These are phyloP conservation scores for Pinus taeda DNA, from an alignment of 75 land plant genomes.

Conservation along the genomic window DNA sequence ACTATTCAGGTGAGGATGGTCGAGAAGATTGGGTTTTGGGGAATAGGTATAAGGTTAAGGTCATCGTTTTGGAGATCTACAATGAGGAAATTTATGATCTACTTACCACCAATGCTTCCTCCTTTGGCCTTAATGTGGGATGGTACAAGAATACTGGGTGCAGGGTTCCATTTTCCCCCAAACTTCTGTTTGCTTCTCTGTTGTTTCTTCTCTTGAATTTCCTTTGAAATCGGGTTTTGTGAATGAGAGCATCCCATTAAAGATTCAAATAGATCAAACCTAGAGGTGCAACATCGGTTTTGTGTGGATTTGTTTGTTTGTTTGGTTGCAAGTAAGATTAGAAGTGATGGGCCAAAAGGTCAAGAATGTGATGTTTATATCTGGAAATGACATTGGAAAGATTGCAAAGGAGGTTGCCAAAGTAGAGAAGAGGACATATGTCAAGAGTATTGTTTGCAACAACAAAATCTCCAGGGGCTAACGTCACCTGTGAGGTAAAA, in stretches of 20 bases:
- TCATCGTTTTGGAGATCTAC: constrained; percentile 88
- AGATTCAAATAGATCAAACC: too few species aligned
- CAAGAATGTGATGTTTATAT: constrained; percentile 75
- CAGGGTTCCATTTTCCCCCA: constrained; percentile 9
- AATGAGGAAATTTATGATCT: constrained; percentile 97
- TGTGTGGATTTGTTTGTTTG: neutral
- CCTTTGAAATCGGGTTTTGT: too few species aligned
- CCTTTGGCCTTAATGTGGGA: neutral
- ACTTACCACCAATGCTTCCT: constrained; percentile 30
- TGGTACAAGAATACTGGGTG: constrained; percentile 3
- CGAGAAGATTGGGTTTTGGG: constrained; percentile 6
- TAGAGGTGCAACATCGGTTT: neutral
- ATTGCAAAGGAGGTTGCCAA: constrained; percentile 84
- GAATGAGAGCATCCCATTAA: too few species aligned
- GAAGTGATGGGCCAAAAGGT: constrained; percentile 69
- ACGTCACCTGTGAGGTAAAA: constrained; percentile 25
- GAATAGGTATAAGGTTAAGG: constrained; percentile 54
- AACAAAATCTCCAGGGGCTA: constrained; percentile 95
- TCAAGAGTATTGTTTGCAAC: constrained; percentile 88
- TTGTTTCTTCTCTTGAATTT: neutral
- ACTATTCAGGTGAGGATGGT: constrained; percentile 13
- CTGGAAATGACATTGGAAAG: constrained; percentile 84
- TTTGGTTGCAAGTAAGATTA: constrained; percentile 53
- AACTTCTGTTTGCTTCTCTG: neutral
- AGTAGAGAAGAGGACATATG: constrained; percentile 86